Percentiles rank a stretch among this genome's conserved stretches.
Conservation (phyloP, 2,329 filamentous ascomycete species). For the Fusarium caatingaense region DNA sequence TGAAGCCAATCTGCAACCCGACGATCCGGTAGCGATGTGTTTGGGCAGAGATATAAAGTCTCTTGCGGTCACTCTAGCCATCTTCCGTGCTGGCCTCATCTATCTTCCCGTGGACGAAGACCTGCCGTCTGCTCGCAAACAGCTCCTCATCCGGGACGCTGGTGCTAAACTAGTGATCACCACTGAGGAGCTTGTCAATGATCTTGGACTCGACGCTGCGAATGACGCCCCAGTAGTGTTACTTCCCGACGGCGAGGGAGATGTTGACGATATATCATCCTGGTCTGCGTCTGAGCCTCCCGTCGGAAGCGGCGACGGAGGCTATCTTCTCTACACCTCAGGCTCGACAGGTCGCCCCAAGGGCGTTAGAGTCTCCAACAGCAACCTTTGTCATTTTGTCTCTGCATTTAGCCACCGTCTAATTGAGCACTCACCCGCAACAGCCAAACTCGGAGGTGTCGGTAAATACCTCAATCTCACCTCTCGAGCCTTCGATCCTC, state of each 20-base stretch:
- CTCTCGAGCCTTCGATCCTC: constrained; percentile 24
- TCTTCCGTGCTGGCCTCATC: constrained; percentile 9
- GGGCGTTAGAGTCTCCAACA: constrained; percentile 22
- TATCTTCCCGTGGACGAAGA: constrained; percentile 20
- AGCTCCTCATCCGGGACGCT: constrained; percentile 20
- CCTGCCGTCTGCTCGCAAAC: constrained; percentile 7
- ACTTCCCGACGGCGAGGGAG: background rate
- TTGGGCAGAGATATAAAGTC: constrained; percentile 21
- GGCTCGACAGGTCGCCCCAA: constrained; percentile 27
- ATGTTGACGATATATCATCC: accelerated
- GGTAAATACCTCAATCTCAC: constrained; percentile 33
- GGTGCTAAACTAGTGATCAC: constrained; percentile 13
- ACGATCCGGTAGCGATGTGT: constrained; percentile 16
- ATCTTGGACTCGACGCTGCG: background rate
- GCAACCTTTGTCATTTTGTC: constrained; percentile 20
- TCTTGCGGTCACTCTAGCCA: constrained; percentile 12
- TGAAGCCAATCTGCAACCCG: background rate
- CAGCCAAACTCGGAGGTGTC: background rate
- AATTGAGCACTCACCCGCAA: background rate
- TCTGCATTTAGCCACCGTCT: constrained; percentile 11
- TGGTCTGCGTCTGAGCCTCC: background rate
- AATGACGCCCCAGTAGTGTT: background rate
- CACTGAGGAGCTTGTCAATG: background rate
- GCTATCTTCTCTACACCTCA: constrained; percentile 31
- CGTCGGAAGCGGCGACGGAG: background rate